These are phyloP conservation scores for Exophiala spinifera DNA, from an alignment of 2,329 filamentous ascomycete genomes.

Conservation along the genomic window DNA sequence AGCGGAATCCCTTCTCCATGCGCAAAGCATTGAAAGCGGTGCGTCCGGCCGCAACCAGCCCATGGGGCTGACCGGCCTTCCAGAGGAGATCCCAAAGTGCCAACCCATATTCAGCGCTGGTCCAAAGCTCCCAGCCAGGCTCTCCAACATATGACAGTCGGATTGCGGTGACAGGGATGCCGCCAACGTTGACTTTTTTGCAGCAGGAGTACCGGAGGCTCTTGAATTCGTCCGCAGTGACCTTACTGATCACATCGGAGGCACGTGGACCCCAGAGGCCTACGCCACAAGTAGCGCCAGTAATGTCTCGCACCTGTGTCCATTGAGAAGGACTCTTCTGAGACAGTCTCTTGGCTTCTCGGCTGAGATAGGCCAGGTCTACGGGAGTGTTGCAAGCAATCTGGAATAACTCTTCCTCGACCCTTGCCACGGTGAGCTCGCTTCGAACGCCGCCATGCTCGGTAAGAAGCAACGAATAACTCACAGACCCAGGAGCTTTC, in stretches of 20 bases:
- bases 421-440: slow-evolving; percentile 56
- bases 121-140: slow-evolving; percentile 61
- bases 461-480: slow-evolving; percentile 58
- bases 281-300: slow-evolving; percentile 58
- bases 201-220: slow-evolving; percentile 51
- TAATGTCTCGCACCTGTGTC: slow-evolving; percentile 57
- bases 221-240: slow-evolving; percentile 31
- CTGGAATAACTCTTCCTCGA: slow-evolving; percentile 49
- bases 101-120: slow-evolving; percentile 57
- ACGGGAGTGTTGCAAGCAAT: slow-evolving; percentile 56
- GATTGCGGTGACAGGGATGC: slow-evolving; percentile 56
- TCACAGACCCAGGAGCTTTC: slow-evolving; percentile 49
- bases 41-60: slow-evolving; percentile 58
- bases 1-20: slow-evolving; percentile 59
- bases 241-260: slow-evolving; percentile 48
- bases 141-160: slow-evolving; percentile 62
- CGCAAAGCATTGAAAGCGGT: slow-evolving; percentile 58
- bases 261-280: slow-evolving; percentile 62
- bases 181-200: slow-evolving; percentile 50
- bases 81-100: slow-evolving; percentile 59
- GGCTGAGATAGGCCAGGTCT: slow-evolving; percentile 54
- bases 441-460: slow-evolving; percentile 53
- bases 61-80: slow-evolving; percentile 53
- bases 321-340: slow-evolving; percentile 41
- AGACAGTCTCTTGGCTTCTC: slow-evolving; percentile 52